Conservation (phyloP, 768 basidiomycete species). For the Coprinopsis marcescibilis region DNA sequence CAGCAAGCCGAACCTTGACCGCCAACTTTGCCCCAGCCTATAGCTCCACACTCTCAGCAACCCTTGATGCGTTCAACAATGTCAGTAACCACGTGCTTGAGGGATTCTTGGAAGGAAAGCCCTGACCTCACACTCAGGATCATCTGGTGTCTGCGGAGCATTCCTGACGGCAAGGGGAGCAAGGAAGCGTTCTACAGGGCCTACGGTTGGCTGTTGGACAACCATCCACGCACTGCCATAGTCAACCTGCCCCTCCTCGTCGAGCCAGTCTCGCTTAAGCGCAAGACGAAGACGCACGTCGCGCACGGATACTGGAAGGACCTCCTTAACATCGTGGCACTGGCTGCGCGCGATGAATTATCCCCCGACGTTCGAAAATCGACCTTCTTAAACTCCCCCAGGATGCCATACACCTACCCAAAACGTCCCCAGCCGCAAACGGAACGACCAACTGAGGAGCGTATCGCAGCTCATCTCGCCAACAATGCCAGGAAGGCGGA, state of each 20-base stretch:
- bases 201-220: slow-evolving; percentile 63
- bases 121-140: slow-evolving; percentile 52
- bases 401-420: neutral
- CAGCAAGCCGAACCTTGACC: slow-evolving; percentile 41
- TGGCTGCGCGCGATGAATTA: slow-evolving; percentile 52
- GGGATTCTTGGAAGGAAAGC: slow-evolving; percentile 54
- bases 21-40: slow-evolving; percentile 47
- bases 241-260: slow-evolving; percentile 51
- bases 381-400: slow-evolving; percentile 22
- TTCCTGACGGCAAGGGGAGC: slow-evolving; percentile 63
- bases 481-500: slow-evolving; percentile 13
- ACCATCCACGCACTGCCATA: slow-evolving; percentile 68
- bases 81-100: slow-evolving; percentile 34
- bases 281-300: slow-evolving; percentile 23
- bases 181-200: slow-evolving; percentile 58
- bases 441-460: slow-evolving; percentile 15
- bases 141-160: slow-evolving; percentile 65
- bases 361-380: slow-evolving; percentile 14
- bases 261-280: slow-evolving; percentile 39
- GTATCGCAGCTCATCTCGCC: slow-evolving; percentile 18
- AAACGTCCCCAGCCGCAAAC: slow-evolving; percentile 10
- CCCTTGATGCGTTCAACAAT: slow-evolving; percentile 53
- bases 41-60: slow-evolving; percentile 42
- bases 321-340: slow-evolving; percentile 58
- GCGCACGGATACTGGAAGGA: slow-evolving; percentile 75